Percentiles rank a stretch among this genome's conserved stretches.
Conservation (phyloP, 345 rosid species). For the Citrus reticulata region DNA sequence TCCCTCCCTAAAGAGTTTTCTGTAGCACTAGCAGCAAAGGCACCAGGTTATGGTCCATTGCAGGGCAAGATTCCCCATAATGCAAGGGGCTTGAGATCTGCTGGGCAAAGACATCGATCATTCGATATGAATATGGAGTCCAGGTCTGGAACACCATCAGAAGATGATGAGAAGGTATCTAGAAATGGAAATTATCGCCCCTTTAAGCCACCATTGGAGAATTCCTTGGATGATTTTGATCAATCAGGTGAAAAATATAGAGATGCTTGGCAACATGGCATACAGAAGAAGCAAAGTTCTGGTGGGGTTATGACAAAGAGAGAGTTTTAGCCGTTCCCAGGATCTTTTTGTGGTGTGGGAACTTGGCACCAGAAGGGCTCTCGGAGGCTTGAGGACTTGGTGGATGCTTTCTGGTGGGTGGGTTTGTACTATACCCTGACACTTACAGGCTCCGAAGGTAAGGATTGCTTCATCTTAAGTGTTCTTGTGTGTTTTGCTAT, state of each 20-base stretch:
- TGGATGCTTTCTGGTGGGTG: constrained; percentile 19
- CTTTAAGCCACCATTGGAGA: constrained; percentile 41
- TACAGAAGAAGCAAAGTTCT: constrained; percentile 50
- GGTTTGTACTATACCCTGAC: constrained; percentile 11
- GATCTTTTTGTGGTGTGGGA: background rate
- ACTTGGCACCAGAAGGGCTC: constrained; percentile 10
- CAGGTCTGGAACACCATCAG: constrained; percentile 68
- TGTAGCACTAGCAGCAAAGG: constrained; percentile 36
- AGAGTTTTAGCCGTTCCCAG: constrained; percentile 28
- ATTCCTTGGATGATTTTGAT: constrained; percentile 56
- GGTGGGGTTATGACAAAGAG: constrained; percentile 48
- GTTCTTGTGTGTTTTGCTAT: background rate
- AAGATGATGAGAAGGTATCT: constrained; percentile 64
- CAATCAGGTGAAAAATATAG: constrained; percentile 59
- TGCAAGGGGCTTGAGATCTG: constrained; percentile 61
- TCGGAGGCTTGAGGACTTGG: background rate
- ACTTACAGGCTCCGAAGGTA: constrained; percentile 24
- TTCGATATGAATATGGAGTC: constrained; percentile 57
- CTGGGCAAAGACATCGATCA: constrained; percentile 72
- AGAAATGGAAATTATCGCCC: constrained; percentile 62
- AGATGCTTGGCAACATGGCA: constrained; percentile 81
- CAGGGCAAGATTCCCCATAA: constrained; percentile 55
- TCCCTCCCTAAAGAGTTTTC: constrained; percentile 77
- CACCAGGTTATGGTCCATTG: constrained; percentile 33
- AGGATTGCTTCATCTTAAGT: background rate